These are phyloP conservation scores for Lentinula sp. DNA, from an alignment of 768 basidiomycete genomes.

Conservation along the genomic window DNA sequence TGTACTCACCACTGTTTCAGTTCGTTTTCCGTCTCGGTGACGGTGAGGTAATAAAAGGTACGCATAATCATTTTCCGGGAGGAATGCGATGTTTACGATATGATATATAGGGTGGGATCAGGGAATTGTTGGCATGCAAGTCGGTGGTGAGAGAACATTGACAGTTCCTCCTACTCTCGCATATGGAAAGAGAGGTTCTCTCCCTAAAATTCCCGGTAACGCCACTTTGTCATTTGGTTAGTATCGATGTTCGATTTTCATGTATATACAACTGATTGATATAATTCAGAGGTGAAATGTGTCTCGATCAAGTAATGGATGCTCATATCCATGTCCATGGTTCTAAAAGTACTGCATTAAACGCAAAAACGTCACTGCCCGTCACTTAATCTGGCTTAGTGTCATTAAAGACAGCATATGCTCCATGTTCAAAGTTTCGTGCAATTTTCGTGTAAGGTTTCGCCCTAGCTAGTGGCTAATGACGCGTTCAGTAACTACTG, in stretches of 20 bases:
- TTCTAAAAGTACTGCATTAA: neutral
- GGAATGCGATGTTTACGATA: slow-evolving; percentile 1
- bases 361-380: neutral
- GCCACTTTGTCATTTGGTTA: slow-evolving; percentile 80
- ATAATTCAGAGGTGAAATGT: slow-evolving; percentile 4
- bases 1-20: slow-evolving; percentile 22
- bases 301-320: slow-evolving; percentile 2
- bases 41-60: slow-evolving; percentile 91
- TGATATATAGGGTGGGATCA: slow-evolving; percentile 72
- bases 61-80: neutral
- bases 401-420: neutral
- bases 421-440: neutral
- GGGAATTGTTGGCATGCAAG: slow-evolving; percentile 89
- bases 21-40: slow-evolving; percentile 77
- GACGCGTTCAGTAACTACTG: too few relatives aligned
- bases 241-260: slow-evolving; percentile 17
- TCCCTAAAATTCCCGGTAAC: slow-evolving; percentile 64
- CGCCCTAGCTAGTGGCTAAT: too few relatives aligned
- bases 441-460: neutral
- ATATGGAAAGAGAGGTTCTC: slow-evolving; percentile 57
- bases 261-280: neutral
- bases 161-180: slow-evolving; percentile 66
- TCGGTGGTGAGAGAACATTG: slow-evolving; percentile 81
- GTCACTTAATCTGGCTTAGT: neutral
- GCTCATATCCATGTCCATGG: neutral